Evolutionary conservation across 129 eudicot species (phyloP).

Genomic region (Flaveria linearis): DNA sequence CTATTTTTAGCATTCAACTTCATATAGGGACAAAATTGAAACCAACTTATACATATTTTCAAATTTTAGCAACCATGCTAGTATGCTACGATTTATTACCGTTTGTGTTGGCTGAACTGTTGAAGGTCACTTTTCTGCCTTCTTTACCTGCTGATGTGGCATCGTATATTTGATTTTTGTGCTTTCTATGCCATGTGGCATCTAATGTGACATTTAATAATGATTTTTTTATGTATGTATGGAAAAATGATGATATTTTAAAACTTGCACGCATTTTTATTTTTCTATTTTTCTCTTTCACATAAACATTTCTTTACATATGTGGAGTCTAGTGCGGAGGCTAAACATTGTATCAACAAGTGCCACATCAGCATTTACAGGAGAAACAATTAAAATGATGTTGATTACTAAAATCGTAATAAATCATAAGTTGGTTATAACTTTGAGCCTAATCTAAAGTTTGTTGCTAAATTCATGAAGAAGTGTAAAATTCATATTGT

Average conservation of each 20-base stretch:
- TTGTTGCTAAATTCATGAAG: neutral
- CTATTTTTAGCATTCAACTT: neutral
- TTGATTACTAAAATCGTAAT: neutral
- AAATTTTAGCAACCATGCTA: neutral
- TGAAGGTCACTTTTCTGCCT: neutral
- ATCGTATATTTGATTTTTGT: neutral
- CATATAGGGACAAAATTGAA: neutral
- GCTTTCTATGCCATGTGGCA: neutral
- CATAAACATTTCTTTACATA: neutral
- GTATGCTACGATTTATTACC: neutral
- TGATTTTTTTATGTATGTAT: neutral
- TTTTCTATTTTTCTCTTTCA: neutral
- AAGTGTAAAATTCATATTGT: neutral
- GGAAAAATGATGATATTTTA: neutral
- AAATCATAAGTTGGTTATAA: neutral
- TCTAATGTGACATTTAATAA: neutral
- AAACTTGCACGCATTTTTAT: neutral
- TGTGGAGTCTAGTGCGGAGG: neutral
- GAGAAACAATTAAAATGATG: neutral
- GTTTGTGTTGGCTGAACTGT: neutral
- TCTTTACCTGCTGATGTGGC: neutral
- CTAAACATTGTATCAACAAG: slow-evolving; percentile 2
- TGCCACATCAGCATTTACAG: neutral
- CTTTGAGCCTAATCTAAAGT: neutral
- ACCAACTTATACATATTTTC: neutral